Base-by-base conservation (phyloP, 108 stramenopile genomes). In the Epipyxis sp. region DNA sequence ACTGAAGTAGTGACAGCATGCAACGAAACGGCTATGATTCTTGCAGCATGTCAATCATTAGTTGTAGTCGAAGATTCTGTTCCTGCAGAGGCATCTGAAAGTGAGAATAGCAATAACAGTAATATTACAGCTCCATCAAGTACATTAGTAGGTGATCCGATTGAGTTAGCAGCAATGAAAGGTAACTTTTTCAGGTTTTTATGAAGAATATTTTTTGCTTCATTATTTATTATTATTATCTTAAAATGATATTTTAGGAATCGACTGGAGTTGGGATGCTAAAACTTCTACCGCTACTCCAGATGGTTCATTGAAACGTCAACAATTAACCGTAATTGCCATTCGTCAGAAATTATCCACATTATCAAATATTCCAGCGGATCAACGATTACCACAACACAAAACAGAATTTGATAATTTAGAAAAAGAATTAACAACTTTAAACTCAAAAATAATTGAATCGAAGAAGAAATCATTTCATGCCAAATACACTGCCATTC, bases 1-100 rank as follows among this genome's bases (percentile, higher is more conserved):
- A 25, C 32, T 1, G 27, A 30, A 1, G 59, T 59, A 27, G 29
- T 1, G 76, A 59, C 91, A 2, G 77, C 80, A 16, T 82, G 85
- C 40, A 89, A 84, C 34, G 77, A 84, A 29, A 91, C 90, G 13
- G 88, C 86, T 20, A 59, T 93, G 34, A 93, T 97, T 61, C 69
- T 97, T 41, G 90, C 92, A 29, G 91, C 93, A n/a, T 95, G 94
- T 76, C 92, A 95, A 78, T 91, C 92, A 1, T 82, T 95, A 59
- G 92, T 95, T 30, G 80, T 87, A 39, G 86, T 91, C 43, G 94
- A 93, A 42, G 94, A 90, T 13, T 44, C 10, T 46, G 69, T 1
- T 42, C n/a, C 1, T n/a, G 6, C 1, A 2, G n/a, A n/a, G n/a
- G n/a, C n/a, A n/a, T 42, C 50, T 90, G 92, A 79, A 92, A 6